Evolutionary conservation across 768 basidiomycete species (phyloP).

Genomic region (Hericium erinaceus): DNA sequence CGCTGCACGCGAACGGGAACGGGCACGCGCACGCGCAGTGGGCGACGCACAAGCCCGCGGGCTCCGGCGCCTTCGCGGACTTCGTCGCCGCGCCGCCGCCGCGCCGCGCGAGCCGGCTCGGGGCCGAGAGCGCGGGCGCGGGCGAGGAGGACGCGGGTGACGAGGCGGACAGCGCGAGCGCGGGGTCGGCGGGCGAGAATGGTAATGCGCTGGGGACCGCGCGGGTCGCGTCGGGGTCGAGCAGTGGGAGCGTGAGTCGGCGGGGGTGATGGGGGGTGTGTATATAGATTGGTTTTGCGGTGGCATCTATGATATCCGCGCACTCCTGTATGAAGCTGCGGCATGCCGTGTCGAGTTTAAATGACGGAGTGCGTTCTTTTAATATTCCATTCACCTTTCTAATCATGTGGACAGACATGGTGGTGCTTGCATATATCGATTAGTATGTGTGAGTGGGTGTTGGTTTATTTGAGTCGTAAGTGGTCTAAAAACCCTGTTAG

Average conservation of each 20-base stretch:
- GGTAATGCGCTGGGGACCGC: constrained; percentile 2
- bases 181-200: constrained; percentile 2
- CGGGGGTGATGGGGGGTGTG: background rate
- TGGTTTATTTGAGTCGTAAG: no score
- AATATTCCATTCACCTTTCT: no score
- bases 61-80: constrained; percentile 39
- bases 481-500: no score
- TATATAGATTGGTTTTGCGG: no score
- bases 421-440: no score
- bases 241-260: background rate
- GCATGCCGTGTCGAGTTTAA: no score
- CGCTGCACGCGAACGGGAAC: constrained; percentile 39
- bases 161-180: constrained; percentile 10
- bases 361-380: no score
- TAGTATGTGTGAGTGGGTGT: no score
- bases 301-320: no score
- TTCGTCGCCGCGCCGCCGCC: constrained; percentile 47
- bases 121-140: constrained; percentile 13
- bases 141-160: constrained; percentile 12
- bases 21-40: constrained; percentile 12
- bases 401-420: no score
- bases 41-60: constrained; percentile 30
- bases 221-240: background rate
- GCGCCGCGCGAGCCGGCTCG: constrained; percentile 17
- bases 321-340: no score